phyloP scores from a whole-genome alignment of 441 rosid species.

The Bruguiera hainesii region DNA sequence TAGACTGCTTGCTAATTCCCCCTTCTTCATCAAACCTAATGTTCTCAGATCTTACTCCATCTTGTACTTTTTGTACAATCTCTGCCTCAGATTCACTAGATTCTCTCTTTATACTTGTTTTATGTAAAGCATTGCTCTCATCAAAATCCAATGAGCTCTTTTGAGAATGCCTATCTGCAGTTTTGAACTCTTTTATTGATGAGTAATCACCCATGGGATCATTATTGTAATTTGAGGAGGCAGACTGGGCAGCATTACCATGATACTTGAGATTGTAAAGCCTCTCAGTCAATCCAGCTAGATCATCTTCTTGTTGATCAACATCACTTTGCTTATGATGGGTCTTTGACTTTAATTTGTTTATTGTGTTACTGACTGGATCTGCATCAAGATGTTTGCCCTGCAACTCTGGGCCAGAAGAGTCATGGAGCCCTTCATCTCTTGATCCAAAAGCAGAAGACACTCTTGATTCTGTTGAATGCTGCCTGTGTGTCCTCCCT shows the following conservation, averaged over 20 bases:
- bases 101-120: slow-evolving; percentile 34
- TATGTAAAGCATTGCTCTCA: slow-evolving; percentile 29
- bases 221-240: slow-evolving; percentile 30
- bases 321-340: slow-evolving; percentile 31
- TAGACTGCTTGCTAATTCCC: slow-evolving; percentile 36
- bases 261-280: slow-evolving; percentile 25
- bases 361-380: slow-evolving; percentile 26
- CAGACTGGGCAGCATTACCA: slow-evolving; percentile 18
- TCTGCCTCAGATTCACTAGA: slow-evolving; percentile 36
- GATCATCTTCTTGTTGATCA: slow-evolving; percentile 32
- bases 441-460: slow-evolving; percentile 34
- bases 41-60: slow-evolving; percentile 24
- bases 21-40: slow-evolving; percentile 32
- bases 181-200: slow-evolving; percentile 22
- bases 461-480: slow-evolving; percentile 39
- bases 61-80: slow-evolving; percentile 22
- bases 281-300: slow-evolving; percentile 28
- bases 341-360: slow-evolving; percentile 31
- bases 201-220: slow-evolving; percentile 23
- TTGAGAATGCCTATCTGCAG: slow-evolving; percentile 30
- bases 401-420: slow-evolving; percentile 33
- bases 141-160: slow-evolving; percentile 33
- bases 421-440: slow-evolving; percentile 32
- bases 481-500: slow-evolving; percentile 45
- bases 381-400: slow-evolving; percentile 27